These are phyloP conservation scores for Syzygium malaccense DNA, from an alignment of 441 rosid species.

Conservation along the genomic window DNA sequence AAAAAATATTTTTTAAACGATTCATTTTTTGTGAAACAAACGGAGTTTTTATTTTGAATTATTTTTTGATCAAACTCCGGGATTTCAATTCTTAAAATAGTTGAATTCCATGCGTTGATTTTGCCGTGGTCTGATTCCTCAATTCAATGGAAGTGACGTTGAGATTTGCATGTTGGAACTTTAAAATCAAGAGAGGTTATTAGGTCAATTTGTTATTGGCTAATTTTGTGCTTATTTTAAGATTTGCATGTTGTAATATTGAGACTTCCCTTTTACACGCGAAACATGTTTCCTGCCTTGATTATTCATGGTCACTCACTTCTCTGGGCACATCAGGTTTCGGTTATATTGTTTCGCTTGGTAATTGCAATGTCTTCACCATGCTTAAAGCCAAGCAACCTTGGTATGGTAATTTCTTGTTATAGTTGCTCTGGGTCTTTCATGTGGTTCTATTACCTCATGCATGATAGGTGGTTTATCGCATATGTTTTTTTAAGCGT, in stretches of 20 bases:
- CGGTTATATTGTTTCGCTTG: not conserved
- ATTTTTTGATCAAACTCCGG: not conserved
- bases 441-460: not conserved
- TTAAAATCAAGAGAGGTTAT: not conserved
- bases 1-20: too few species aligned
- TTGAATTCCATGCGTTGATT: not conserved
- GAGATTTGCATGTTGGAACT: not conserved
- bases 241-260: not conserved
- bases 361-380: not conserved
- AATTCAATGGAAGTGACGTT: not conserved
- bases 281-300: not conserved
- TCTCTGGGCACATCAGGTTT: not conserved
- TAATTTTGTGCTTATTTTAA: not conserved
- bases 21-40: too few species aligned
- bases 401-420: not conserved
- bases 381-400: not conserved
- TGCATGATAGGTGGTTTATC: not conserved
- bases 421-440: too few species aligned
- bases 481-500: not conserved
- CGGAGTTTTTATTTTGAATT: too few species aligned
- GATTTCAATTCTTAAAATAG: not conserved
- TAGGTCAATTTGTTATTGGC: not conserved
- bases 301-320: not conserved
- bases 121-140: not conserved
- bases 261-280: not conserved